These are phyloP conservation scores for Apiotrichum veenhuisii DNA, from an alignment of 1,284 basidiomycete genomes.

Conservation along the genomic window DNA sequence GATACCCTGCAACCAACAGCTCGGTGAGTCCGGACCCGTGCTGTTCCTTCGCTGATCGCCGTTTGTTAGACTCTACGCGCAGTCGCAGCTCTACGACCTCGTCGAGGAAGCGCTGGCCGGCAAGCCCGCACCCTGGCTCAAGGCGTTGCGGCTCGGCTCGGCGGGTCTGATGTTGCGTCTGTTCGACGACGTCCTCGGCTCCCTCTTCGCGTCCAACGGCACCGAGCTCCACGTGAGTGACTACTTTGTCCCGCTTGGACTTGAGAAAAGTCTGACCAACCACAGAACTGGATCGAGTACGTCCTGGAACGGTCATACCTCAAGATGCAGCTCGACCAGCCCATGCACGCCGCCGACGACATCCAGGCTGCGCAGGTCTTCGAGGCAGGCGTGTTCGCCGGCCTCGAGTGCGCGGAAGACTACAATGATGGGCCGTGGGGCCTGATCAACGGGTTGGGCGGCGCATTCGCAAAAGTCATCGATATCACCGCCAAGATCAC, in stretches of 20 bases:
- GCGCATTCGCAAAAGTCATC: constrained; percentile 1
- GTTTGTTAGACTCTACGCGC: constrained; percentile 3
- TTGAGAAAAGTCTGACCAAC: background rate
- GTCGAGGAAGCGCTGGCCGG: constrained; percentile 2
- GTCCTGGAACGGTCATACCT: constrained; percentile 71
- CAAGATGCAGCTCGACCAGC: constrained; percentile 67
- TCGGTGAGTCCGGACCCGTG: background rate
- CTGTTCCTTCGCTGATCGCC: background rate
- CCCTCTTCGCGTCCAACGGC: background rate
- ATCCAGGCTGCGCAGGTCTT: constrained; percentile 66
- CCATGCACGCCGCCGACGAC: constrained; percentile 68
- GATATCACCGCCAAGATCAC: constrained; percentile 4
- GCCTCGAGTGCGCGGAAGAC: constrained; percentile 10
- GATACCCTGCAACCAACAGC: constrained; percentile 1
- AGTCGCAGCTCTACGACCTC: constrained; percentile 8
- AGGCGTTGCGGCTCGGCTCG: constrained; percentile 3
- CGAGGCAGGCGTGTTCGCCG: constrained; percentile 58
- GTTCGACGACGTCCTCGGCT: background rate
- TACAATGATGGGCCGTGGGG: constrained; percentile 11
- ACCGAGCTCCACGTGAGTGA: background rate
- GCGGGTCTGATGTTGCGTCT: background rate
- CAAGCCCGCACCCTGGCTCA: constrained; percentile 4
- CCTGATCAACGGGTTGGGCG: constrained; percentile 7
- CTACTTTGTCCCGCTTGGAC: background rate
- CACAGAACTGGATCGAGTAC: constrained; percentile 63